These are phyloP conservation scores for Lecanosticta acicola DNA, from an alignment of 2,329 filamentous ascomycete species.

Conservation along the genomic window DNA sequence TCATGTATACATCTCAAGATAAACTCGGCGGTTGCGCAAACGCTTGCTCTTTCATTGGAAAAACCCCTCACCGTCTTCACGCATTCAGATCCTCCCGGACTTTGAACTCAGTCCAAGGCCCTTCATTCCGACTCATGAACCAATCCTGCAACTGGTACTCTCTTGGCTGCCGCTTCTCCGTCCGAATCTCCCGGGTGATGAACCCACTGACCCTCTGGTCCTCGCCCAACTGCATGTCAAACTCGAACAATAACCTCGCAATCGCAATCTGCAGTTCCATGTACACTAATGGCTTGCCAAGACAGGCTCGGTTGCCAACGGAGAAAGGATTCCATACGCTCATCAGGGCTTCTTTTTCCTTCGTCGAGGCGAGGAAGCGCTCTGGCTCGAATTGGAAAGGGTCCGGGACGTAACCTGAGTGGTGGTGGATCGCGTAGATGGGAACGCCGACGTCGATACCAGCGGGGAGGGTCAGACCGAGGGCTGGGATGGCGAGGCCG, in stretches of 20 bases:
- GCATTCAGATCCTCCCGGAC: conserved; percentile 9
- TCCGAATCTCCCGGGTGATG: conserved; percentile 46
- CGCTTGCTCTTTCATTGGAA: neutral
- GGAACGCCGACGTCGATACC: conserved; percentile 33
- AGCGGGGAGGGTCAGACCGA: conserved; percentile 35
- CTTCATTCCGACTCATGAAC: conserved; percentile 69
- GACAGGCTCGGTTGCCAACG: conserved; percentile 64
- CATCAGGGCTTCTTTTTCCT: conserved; percentile 34
- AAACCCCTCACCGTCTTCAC: neutral
- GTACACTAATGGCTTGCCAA: conserved; percentile 51
- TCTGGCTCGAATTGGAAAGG: conserved; percentile 27
- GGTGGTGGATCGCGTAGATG: conserved; percentile 35
- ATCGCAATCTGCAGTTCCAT: conserved; percentile 24
- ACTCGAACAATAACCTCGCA: conserved; percentile 23
- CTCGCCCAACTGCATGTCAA: conserved; percentile 21
- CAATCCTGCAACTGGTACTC: conserved; percentile 69
- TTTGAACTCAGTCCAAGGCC: conserved; percentile 57
- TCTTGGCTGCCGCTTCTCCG: conserved; percentile 49
- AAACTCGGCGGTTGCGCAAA: neutral
- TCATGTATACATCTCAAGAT: neutral
- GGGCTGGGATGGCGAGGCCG: conserved; percentile 28
- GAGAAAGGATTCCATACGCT: conserved; percentile 71
- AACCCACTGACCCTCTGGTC: conserved; percentile 48
- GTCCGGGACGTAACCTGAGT: conserved; percentile 26
- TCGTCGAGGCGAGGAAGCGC: conserved; percentile 22